Conservation (phyloP, 345 rosid genomes). For the Physaria fendleri region DNA sequence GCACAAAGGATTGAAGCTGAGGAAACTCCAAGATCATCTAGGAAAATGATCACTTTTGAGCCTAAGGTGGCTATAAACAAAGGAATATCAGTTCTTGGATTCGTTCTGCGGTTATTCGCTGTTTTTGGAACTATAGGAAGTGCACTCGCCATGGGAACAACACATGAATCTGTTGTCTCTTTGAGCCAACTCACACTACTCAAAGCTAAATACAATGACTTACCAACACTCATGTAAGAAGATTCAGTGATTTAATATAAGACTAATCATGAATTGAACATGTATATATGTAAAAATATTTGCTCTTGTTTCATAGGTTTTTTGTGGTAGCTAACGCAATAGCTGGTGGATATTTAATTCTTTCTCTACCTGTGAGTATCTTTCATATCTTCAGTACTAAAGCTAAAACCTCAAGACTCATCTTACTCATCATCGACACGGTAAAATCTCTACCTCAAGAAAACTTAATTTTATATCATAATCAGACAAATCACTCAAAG, state of each 20-base stretch:
- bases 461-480: background rate
- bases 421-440: slow-evolving; percentile 46
- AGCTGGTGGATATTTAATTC: slow-evolving; percentile 57
- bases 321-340: slow-evolving; percentile 58
- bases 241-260: background rate
- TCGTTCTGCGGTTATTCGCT: slow-evolving; percentile 21
- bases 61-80: slow-evolving; percentile 14
- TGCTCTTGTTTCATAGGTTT: slow-evolving; percentile 46
- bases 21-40: slow-evolving; percentile 22
- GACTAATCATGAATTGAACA: background rate
- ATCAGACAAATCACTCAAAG: background rate
- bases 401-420: slow-evolving; percentile 35
- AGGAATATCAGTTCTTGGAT: slow-evolving; percentile 19
- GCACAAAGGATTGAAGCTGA: background rate
- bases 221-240: slow-evolving; percentile 28
- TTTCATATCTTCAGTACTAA: slow-evolving; percentile 38
- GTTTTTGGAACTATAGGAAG: slow-evolving; percentile 26
- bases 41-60: slow-evolving; percentile 13
- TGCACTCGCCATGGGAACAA: slow-evolving; percentile 28
- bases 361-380: slow-evolving; percentile 57
- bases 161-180: slow-evolving; percentile 28
- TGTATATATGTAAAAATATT: background rate
- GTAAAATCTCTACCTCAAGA: slow-evolving; percentile 28
- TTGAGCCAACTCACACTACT: slow-evolving; percentile 24
- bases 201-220: slow-evolving; percentile 28